Evolutionary conservation across 164 flowering plant species (phyloP), one percentile per base, ranked within the genome.

Genomic region (Vitis rupestris): DNA sequence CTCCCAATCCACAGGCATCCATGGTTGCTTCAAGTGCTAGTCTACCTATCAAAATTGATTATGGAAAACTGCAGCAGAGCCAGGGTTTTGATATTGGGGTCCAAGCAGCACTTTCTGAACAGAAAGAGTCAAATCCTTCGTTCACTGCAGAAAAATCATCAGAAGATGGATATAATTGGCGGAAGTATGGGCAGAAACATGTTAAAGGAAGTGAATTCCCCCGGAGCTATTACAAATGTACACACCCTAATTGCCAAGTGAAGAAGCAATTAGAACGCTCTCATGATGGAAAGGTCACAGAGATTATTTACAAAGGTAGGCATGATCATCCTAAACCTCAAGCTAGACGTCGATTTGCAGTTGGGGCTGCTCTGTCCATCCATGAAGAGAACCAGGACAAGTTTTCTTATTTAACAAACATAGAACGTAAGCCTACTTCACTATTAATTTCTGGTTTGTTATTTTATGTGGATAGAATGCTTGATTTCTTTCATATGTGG

Each of bases 281-380:
- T 53, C 88, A 83, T 58, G 88, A 86, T 75, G 94, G 97, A 30
- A 84, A 82, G 31, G 88, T 90, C 67, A 86, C 89, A 37, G 97
- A 90, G 69, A 87, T 90, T 55, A 82, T 85, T 52, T 90, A 90
- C 64, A 90, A 85, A 70, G 95, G 95, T 50, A 74, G 82, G 65
- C 96, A 90, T 81, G 89, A 90, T 79, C 97, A 91, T 75, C 93
- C 93, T 27, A 91, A 88, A 78, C 97, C 97, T 66, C 87, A 77
- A 72, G 82, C 89, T 58, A 76, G 77, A 64, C 90, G 90, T 14
- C 82, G 97, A 56, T 74, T 79, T 67, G 66, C 79, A 73, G 80
- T 79, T 68, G 87, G 88, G 63, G 48, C 76, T 29, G 69, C 79
- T 62, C 50, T 80, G 75, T 54, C 89, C 27, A 70, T 78, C 68